Percentiles rank a stretch among this genome's conserved stretches.
Conservation (phyloP, 75 land plant genomes). For the Adiantum capillusveneris region DNA sequence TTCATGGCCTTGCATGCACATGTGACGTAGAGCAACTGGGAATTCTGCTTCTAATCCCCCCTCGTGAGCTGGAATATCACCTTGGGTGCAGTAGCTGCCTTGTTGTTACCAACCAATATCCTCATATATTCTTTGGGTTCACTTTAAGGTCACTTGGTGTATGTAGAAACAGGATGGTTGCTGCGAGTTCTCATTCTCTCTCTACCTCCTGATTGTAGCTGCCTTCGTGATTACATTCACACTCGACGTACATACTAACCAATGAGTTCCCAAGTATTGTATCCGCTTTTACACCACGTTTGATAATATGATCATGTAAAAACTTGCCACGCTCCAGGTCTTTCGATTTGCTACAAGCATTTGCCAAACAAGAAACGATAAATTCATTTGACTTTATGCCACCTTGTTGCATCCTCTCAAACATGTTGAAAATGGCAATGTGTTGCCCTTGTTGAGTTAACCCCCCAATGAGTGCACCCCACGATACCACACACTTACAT, state of each 20-base stretch:
- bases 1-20: too few relatives aligned
- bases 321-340: slow-evolving; percentile 9
- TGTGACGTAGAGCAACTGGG: too few relatives aligned
- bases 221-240: too few relatives aligned
- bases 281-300: slow-evolving; percentile 5
- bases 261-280: slow-evolving; percentile 11
- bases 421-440: not conserved
- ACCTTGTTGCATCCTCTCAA: slow-evolving; percentile 5
- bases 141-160: too few relatives aligned
- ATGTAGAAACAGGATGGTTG: too few relatives aligned
- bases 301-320: slow-evolving; percentile 15
- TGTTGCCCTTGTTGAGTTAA: not conserved
- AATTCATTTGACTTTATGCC: slow-evolving; percentile 4
- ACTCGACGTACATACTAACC: slow-evolving; percentile 21
- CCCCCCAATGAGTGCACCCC: slow-evolving; percentile 14
- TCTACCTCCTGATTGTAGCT: too few relatives aligned
- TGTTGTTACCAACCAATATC: too few relatives aligned
- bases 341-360: not conserved
- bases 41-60: too few relatives aligned
- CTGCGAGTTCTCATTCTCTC: too few relatives aligned
- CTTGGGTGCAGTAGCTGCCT: too few relatives aligned
- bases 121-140: too few relatives aligned
- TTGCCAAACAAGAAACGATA: slow-evolving; percentile 3
- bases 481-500: slow-evolving; percentile 5
- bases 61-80: too few relatives aligned